These are phyloP conservation scores for Crinitomyces ghanaensis DNA, from an alignment of 805 yeast species.

Conservation along the genomic window DNA sequence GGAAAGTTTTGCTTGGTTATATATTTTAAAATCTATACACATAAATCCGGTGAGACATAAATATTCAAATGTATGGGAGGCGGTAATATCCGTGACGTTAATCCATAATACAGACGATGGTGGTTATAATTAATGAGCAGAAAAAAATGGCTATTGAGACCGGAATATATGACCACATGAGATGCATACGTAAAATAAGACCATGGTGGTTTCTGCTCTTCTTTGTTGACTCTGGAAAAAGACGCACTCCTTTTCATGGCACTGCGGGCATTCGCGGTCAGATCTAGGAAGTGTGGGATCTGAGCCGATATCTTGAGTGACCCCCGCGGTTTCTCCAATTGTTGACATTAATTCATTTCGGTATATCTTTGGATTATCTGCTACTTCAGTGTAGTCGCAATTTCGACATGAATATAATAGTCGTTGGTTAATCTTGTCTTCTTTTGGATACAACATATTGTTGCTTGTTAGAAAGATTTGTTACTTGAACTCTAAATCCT, in stretches of 20 bases:
- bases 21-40: too few species aligned
- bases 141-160: constrained; percentile 4
- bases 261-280: constrained; percentile 84
- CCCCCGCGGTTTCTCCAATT: constrained; percentile 93
- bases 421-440: constrained; percentile 68
- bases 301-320: constrained; percentile 85
- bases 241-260: constrained; percentile 82
- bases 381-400: constrained; percentile 86
- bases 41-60: too few species aligned
- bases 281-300: constrained; percentile 98
- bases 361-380: constrained; percentile 73
- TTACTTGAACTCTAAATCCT: too few species aligned
- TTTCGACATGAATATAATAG: constrained; percentile 87
- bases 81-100: too few species aligned
- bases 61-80: too few species aligned
- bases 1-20: too few species aligned
- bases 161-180: constrained; percentile 67
- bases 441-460: constrained; percentile 96
- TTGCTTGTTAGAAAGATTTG: constrained; percentile 45
- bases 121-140: too few species aligned
- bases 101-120: too few species aligned
- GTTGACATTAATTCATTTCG: constrained; percentile 86
- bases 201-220: constrained; percentile 90
- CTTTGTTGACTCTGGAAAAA: constrained; percentile 95
- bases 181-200: constrained; percentile 61